Evolutionary conservation across 495 filamentous ascomycete genomes (phyloP).

Genomic region (Daldinia caldariorum): DNA sequence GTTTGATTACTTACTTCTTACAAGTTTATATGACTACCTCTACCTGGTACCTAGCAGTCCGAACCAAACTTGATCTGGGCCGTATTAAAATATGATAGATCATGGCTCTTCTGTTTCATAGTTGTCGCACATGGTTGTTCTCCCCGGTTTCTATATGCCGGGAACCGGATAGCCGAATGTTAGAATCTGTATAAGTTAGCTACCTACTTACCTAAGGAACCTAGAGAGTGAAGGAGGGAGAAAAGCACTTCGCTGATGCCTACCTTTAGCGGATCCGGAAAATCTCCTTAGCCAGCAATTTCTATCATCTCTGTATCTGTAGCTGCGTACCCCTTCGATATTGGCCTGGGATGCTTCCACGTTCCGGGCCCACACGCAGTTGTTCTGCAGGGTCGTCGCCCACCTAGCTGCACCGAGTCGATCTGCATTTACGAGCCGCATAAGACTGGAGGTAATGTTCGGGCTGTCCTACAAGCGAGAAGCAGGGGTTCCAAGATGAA

Average conservation of each 20-base stretch:
- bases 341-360: conserved; percentile 30
- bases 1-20: not conserved
- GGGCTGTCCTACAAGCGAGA: conserved; percentile 1
- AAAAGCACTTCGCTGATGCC: not conserved
- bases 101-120: conserved; percentile 34
- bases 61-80: not conserved
- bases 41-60: not conserved
- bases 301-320: conserved; percentile 35
- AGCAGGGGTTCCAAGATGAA: not conserved
- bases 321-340: conserved; percentile 17
- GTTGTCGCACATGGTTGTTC: conserved; percentile 29
- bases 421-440: conserved; percentile 13
- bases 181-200: not conserved
- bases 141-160: conserved; percentile 38
- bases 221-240: not conserved
- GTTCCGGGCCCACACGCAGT: conserved; percentile 28
- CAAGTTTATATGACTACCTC: not conserved
- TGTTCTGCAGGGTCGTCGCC: conserved; percentile 25
- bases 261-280: conserved; percentile 3
- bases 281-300: conserved; percentile 28
- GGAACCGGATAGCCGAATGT: conserved; percentile 31
- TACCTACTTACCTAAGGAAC: too few species aligned
- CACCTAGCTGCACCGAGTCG: conserved; percentile 7
- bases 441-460: conserved; percentile 1
- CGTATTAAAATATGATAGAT: conserved; percentile 23